Evolutionary conservation across 345 rosid genomes (phyloP).

Genomic region (Pelargonium nanum): DNA sequence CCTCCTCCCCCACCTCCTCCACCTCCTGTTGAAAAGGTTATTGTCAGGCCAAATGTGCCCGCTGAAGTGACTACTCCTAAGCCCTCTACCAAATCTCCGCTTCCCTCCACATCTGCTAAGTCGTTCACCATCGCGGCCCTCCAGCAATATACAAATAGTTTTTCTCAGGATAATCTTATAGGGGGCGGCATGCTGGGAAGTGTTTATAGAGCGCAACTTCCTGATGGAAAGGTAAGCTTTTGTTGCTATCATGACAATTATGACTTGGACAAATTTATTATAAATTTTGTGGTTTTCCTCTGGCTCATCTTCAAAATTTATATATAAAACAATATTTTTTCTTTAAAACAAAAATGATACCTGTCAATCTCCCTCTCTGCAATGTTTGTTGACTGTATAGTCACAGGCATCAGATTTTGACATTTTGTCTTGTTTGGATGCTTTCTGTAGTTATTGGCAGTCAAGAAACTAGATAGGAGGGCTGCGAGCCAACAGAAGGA

Average conservation of each 20-base stretch:
- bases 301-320: too few species aligned
- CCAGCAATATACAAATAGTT: constrained; percentile 93
- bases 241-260: constrained; percentile 1
- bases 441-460: constrained; percentile 59
- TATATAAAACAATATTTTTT: too few species aligned
- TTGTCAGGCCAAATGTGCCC: constrained; percentile 38
- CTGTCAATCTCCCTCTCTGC: not conserved
- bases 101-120: constrained; percentile 47
- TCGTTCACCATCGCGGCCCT: constrained; percentile 83
- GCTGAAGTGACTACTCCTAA: constrained; percentile 34
- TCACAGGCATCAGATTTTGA: constrained; percentile 9
- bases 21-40: constrained; percentile 41
- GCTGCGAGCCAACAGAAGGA: constrained; percentile 60
- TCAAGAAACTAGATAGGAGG: constrained; percentile 79
- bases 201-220: constrained; percentile 84
- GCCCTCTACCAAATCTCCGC: constrained; percentile 35
- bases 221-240: constrained; percentile 59
- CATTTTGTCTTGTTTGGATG: constrained; percentile 11
- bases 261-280: not conserved
- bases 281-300: not conserved
- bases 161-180: constrained; percentile 78
- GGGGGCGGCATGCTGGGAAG: constrained; percentile 92
- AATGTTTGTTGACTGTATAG: not conserved
- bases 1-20: constrained; percentile 53
- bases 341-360: too few species aligned